Evolutionary conservation across 345 rosid genomes (phyloP), one percentile per base, ranked within the genome.

Genomic region (Geranium rotundifolium): DNA sequence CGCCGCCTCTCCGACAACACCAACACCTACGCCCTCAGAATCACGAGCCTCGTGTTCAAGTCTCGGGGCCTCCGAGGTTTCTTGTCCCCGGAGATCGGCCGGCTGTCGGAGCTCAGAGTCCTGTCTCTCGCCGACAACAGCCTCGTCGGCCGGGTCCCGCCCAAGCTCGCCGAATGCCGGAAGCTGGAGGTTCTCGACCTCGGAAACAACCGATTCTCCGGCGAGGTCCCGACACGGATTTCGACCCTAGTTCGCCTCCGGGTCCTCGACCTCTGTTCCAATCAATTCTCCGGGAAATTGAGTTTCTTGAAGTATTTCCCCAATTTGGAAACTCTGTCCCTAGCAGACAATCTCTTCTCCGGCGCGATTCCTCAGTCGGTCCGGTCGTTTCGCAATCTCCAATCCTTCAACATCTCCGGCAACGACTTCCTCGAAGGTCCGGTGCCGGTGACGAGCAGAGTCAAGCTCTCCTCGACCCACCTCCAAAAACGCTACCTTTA

Each of bases 111-210:
- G 79, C 93, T 92, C 58, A 84, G 72, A 60, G 93, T 85, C 71
- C 82, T 92, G 19, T 76, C 87, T 50, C 64, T 92, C 39, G 61
- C 95, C 20, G 77, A 80, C 74, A 92, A 87, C 84, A 63, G 66
- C 52, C 73, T 89, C 27, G 76, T 76, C 74, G 83, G 71, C 68
- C 76, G 60, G 60, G 39, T 92, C 34, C 96, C 96, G 0, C 54
- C 81, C 34, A 75, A 81, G 64, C 67, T 92, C 61, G 79, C 80
- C 37, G 64, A 73, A 67, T 89, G 98, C 76, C 57, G 57, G 72
- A 80, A 89, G 49, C 87, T 92, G 4, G 93, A 89, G 65, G 76
- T 87, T 49, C 83, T 92, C 61, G 86, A 92, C 65, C 77, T 92
- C 30, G 64, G 71, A 39, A 81, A 80, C 76, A 92, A 92, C 71